phyloP scores from a whole-genome alignment of 202 grass and related monocot species.

The Elaeis oleifera region DNA sequence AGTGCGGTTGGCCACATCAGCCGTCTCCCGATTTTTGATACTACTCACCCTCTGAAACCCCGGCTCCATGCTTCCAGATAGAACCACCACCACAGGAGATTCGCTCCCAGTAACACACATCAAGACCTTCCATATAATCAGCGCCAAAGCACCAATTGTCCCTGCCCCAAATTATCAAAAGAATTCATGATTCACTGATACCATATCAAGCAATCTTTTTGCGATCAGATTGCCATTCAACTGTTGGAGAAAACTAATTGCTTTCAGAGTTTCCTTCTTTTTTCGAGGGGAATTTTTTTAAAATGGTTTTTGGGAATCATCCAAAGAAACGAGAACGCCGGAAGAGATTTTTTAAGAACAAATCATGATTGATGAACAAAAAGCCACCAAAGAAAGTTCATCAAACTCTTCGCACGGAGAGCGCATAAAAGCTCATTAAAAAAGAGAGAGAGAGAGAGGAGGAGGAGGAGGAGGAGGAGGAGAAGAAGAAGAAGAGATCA shows the following conservation, averaged over 20 bases:
- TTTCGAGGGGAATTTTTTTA: no score
- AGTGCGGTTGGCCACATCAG: no score
- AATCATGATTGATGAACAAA: no score
- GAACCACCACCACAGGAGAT: slow-evolving; percentile 65
- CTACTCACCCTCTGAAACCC: slow-evolving; percentile 52
- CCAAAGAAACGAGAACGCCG: no score
- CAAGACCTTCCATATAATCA: slow-evolving; percentile 86
- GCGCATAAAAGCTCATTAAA: background rate
- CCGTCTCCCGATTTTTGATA: no score
- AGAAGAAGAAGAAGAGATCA: background rate
- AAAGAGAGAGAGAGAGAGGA: background rate
- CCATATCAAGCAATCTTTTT: background rate
- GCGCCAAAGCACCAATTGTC: slow-evolving; percentile 60
- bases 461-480: background rate
- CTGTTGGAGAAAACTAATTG: no score
- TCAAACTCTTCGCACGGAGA: no score
- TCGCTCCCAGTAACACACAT: slow-evolving; percentile 59
- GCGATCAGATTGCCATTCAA: background rate
- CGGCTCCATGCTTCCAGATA: slow-evolving; percentile 76
- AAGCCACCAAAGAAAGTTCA: no score
- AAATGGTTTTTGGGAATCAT: no score
- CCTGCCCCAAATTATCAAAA: slow-evolving; percentile 26
- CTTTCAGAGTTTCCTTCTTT: no score
- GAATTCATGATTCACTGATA: no score
- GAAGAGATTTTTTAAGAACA: no score